A percentile compares a stretch with the other conserved stretches of the same genome.
Evolutionary conservation across 768 basidiomycete genomes (phyloP).

Genomic region (Basidioascus undulatus): DNA sequence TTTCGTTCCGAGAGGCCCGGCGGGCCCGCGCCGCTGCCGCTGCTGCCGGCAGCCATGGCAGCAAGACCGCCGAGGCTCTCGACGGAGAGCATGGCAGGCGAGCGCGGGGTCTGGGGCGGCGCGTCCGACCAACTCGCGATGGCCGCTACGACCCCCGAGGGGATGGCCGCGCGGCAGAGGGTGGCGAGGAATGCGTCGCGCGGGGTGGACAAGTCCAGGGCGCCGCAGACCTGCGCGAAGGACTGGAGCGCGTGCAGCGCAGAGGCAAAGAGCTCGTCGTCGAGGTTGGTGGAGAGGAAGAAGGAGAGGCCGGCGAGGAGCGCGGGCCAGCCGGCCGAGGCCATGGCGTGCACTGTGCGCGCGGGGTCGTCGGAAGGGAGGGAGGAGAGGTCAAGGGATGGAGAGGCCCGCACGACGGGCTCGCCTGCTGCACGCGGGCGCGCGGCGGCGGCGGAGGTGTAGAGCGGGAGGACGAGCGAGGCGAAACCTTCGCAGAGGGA

Average conservation of each 20-base stretch:
- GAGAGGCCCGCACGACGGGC: conserved; percentile 35
- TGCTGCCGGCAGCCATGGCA: too few species aligned
- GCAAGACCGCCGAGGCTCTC: conserved; percentile 5
- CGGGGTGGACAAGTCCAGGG: conserved; percentile 63
- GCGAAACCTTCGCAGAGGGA: conserved; percentile 71
- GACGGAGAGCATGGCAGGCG: too few species aligned
- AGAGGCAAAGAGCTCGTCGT: conserved; percentile 74
- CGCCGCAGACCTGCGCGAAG: conserved; percentile 67
- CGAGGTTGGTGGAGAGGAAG: conserved; percentile 69
- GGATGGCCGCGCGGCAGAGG: conserved; percentile 80
- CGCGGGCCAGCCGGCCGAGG: conserved; percentile 76
- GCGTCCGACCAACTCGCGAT: conserved; percentile 32
- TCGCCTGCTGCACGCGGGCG: conserved; percentile 28
- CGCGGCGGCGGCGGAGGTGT: conserved; percentile 28
- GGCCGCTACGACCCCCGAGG: conserved; percentile 62
- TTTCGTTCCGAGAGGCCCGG: conserved; percentile 74
- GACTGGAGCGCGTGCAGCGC: conserved; percentile 58
- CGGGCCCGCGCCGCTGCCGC: conserved; percentile 26
- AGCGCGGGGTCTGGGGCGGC: neutral
- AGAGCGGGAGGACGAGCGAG: conserved; percentile 46
- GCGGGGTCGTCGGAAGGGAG: conserved; percentile 30
- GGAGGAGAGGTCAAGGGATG: conserved; percentile 37
- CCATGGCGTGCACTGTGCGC: conserved; percentile 42
- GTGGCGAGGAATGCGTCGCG: conserved; percentile 80
- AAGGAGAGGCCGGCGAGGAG: conserved; percentile 74